Base-by-base conservation (phyloP, 129 eudicot species). In the Pulicaria dysenterica region DNA sequence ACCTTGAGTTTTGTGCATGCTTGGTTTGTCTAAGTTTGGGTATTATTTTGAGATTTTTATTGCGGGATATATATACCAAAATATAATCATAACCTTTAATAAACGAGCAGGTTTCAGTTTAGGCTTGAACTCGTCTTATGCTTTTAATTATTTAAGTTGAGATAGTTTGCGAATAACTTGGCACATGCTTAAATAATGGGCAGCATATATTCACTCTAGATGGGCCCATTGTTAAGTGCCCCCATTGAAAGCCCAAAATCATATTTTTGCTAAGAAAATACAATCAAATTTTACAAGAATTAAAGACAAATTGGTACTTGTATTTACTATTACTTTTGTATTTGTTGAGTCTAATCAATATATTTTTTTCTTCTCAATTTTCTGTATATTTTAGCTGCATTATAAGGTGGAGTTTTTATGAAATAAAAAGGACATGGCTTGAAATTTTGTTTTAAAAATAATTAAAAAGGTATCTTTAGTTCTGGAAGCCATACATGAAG, bases 401-500 rank as follows among this genome's bases (percentile, higher is more conserved):
- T 61, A 50, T 15, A 49, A 31, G 72, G 1, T 73, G 59, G 76
- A 79, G 58, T 44, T 72, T 50, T 46, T 79, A 67, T 57, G n/a
- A 64, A 72, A 79, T 70, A 69, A 72, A 74, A 19, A 64, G 51
- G 73, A 39, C 57, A 50, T 70, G 43, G 78, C 58, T 59, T 39
- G 74, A 79, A 72, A 58, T 63, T 64, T 73, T 65, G 72, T 64
- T 79, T 67, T 31, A 49, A 62, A 70, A 70, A 67, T 70, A 43
- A 63, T 69, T 69, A 1, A 14, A 73, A 69, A 76, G 34, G 49
- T 54, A 45, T 76, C 80, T 46, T 57, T 39, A 48, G 49, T 67
- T 67, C 74, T 76, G 74, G 74, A 76, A 67, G 68, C 68, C 80
- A 69, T 77, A 77, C 0, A 42, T n/a, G 70, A 70, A 62, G 82